Conservation (phyloP, 495 filamentous ascomycete genomes). For the Daldinia decipiens region DNA sequence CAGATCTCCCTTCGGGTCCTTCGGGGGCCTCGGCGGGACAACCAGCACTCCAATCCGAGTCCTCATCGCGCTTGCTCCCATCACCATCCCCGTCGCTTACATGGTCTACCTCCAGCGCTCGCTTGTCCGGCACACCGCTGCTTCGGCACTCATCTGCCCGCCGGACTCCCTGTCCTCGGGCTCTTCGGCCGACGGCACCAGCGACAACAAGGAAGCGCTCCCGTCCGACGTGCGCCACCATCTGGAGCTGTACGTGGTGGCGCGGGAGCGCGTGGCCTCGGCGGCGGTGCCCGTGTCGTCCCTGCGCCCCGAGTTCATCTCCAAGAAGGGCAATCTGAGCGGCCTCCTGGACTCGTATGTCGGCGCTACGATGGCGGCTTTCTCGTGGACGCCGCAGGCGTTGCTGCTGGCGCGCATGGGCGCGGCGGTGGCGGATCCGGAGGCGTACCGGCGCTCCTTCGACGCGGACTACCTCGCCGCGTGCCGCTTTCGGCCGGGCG, state of each 20-base stretch:
- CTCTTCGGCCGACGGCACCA: background rate
- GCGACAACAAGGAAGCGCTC: conserved; percentile 3
- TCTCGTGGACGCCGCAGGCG: conserved; percentile 49
- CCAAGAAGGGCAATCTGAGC: background rate
- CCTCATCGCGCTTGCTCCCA: conserved; percentile 26
- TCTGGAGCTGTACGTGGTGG: conserved; percentile 34
- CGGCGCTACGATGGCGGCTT: conserved; percentile 45
- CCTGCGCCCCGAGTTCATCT: conserved; percentile 3
- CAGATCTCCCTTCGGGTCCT: conserved; percentile 4
- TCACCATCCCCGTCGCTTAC: conserved; percentile 30
- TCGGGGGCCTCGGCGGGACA: background rate
- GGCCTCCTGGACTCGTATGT: conserved; percentile 43
- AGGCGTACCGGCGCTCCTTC: conserved; percentile 35
- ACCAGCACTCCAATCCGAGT: conserved; percentile 12
- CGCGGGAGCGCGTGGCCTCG: conserved; percentile 46
- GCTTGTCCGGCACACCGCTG: conserved; percentile 13
- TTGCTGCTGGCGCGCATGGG: conserved; percentile 38
- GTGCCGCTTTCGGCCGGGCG: conserved; percentile 38
- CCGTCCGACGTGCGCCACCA: conserved; percentile 13
- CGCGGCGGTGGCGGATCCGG: conserved; percentile 6
- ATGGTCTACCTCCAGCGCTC: conserved; percentile 19
- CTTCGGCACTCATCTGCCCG: conserved; percentile 18
- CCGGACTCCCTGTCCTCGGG: conserved; percentile 19
- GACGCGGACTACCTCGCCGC: conserved; percentile 31
- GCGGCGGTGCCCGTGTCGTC: conserved; percentile 9